These are phyloP conservation scores for Chenopodium suecicum DNA, from an alignment of 148 eudicot genomes.

Conservation along the genomic window DNA sequence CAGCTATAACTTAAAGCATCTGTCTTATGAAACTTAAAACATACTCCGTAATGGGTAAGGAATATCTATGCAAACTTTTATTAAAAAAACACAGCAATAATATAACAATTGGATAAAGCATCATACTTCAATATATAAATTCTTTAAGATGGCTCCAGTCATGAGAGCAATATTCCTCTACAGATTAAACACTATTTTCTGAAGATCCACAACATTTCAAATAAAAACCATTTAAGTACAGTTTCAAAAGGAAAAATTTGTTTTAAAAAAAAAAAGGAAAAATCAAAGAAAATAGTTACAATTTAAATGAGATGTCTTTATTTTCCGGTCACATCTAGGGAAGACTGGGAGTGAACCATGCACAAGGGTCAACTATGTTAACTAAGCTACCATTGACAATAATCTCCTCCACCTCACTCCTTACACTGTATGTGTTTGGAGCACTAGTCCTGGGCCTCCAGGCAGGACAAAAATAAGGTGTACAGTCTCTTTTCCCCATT, in stretches of 20 bases:
- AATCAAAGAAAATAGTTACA: background rate
- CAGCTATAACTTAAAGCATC: conserved; percentile 6
- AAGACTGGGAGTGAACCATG: background rate
- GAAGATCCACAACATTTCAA: background rate
- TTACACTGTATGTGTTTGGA: background rate
- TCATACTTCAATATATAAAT: too few species aligned
- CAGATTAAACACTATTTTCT: background rate
- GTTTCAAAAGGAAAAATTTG: background rate
- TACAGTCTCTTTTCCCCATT: background rate
- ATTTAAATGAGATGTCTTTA: background rate
- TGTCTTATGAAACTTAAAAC: background rate
- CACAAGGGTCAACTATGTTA: background rate
- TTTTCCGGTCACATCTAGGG: background rate
- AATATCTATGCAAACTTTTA: background rate
- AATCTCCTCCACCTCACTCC: background rate
- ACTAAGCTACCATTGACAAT: background rate
- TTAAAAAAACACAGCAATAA: too few species aligned
- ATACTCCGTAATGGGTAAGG: background rate
- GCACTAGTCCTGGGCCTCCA: background rate
- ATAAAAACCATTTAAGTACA: background rate
- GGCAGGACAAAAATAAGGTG: conserved; percentile 4
- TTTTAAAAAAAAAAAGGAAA: too few species aligned
- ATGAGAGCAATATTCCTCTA: background rate
- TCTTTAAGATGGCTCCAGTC: background rate
- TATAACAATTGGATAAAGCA: too few species aligned